A percentile compares a stretch with the other conserved stretches of the same genome.
These are phyloP conservation scores for Cystobasidium onofrii DNA, from an alignment of 768 basidiomycete species.

Conservation along the genomic window DNA sequence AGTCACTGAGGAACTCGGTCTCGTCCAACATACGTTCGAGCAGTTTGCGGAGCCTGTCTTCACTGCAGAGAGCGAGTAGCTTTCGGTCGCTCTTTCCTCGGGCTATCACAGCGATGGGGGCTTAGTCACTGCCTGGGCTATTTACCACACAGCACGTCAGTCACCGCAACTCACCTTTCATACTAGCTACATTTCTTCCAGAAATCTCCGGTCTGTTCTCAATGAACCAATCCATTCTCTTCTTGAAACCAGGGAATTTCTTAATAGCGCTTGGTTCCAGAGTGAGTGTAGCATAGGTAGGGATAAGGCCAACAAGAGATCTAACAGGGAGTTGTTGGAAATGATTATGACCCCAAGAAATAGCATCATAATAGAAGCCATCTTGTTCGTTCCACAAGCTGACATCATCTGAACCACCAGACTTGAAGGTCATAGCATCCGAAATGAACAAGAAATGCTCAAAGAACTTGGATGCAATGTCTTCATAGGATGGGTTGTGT, in stretches of 20 bases:
- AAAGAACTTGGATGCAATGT: constrained; percentile 97
- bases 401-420: constrained; percentile 61
- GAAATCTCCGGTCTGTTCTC: constrained; percentile 83
- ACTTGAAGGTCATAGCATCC: constrained; percentile 88
- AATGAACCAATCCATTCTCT: constrained; percentile 97
- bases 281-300: constrained; percentile 87
- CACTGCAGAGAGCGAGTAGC: constrained; percentile 78
- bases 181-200: constrained; percentile 88
- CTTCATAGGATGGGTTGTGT: constrained; percentile 94
- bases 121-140: too few species aligned
- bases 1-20: constrained; percentile 88
- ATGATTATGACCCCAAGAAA: constrained; percentile 48
- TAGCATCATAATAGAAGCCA: constrained; percentile 92
- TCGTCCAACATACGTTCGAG: constrained; percentile 96
- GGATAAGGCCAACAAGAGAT: constrained; percentile 94
- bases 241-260: constrained; percentile 94
- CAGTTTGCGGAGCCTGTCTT: constrained; percentile 78
- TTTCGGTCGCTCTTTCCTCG: constrained; percentile 74
- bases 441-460: constrained; percentile 93
- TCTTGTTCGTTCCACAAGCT: constrained; percentile 94
- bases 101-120: constrained; percentile 44
- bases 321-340: constrained; percentile 87
- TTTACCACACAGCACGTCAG: too few species aligned
- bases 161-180: constrained; percentile 60
- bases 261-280: constrained; percentile 82